Evolutionary conservation across 2,329 filamentous ascomycete genomes (phyloP).

Genomic region (Teratosphaeriaceae sp.): DNA sequence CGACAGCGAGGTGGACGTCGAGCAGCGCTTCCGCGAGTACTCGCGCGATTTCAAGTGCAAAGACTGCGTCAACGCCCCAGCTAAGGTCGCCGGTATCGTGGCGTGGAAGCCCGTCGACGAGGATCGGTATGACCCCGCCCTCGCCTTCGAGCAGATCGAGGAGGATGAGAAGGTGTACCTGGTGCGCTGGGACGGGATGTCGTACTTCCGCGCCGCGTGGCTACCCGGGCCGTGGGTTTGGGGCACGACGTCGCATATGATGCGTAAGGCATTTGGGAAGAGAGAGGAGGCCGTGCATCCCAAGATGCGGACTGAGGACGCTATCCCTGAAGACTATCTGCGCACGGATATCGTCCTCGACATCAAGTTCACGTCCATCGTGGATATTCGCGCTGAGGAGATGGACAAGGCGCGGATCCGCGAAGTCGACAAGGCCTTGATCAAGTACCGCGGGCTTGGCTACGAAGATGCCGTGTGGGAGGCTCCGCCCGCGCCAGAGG

Average conservation of each 20-base stretch:
- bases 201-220: slow-evolving; percentile 80
- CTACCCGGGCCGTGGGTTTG: slow-evolving; percentile 85
- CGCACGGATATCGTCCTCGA: slow-evolving; percentile 84
- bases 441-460: slow-evolving; percentile 87
- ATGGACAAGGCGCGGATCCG: slow-evolving; percentile 65
- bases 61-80: slow-evolving; percentile 59
- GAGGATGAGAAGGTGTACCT: slow-evolving; percentile 88
- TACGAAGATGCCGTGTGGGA: slow-evolving; percentile 95
- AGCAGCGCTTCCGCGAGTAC: slow-evolving; percentile 66
- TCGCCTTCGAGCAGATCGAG: slow-evolving; percentile 48
- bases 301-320: slow-evolving; percentile 65
- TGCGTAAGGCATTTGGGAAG: slow-evolving; percentile 71
- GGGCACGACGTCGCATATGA: slow-evolving; percentile 56
- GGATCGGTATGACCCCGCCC: slow-evolving; percentile 48
- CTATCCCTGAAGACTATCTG: slow-evolving; percentile 80
- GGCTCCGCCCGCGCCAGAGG: slow-evolving; percentile 58
- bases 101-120: slow-evolving; percentile 74
- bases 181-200: slow-evolving; percentile 75
- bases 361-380: slow-evolving; percentile 59
- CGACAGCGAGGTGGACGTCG: slow-evolving; percentile 48
- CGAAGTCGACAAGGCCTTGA: slow-evolving; percentile 65
- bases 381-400: slow-evolving; percentile 55
- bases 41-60: slow-evolving; percentile 70
- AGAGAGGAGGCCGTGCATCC: slow-evolving; percentile 57
- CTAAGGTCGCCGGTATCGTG: slow-evolving; percentile 70